Evolutionary conservation across 306 rosid species (phyloP).

Genomic region (Cucurbita maxima): DNA sequence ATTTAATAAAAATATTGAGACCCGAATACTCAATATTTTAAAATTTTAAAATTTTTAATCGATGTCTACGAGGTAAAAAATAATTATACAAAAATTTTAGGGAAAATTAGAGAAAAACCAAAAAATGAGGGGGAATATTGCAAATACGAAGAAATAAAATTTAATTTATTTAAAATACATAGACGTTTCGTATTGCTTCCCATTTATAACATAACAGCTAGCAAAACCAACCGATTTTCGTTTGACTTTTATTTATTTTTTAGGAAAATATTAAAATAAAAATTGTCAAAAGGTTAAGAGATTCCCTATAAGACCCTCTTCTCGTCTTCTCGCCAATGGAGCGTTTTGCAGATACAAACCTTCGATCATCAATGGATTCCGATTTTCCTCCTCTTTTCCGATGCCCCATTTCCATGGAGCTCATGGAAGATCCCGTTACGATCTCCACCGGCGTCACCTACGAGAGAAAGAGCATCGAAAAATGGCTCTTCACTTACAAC

Average conservation of each 20-base stretch:
- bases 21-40: too few species aligned
- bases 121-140: not conserved
- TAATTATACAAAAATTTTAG: too few species aligned
- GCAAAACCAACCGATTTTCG: not conserved
- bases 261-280: not conserved
- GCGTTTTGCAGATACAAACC: not conserved
- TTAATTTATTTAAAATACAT: not conserved
- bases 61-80: too few species aligned
- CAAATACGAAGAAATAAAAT: not conserved
- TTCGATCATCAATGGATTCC: slow-evolving; percentile 16
- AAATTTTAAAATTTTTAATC: too few species aligned
- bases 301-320: not conserved
- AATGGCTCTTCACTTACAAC: slow-evolving; percentile 38
- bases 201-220: not conserved
- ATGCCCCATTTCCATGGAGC: slow-evolving; percentile 44
- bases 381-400: slow-evolving; percentile 23
- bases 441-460: slow-evolving; percentile 37
- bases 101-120: too few species aligned
- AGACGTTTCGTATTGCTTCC: not conserved
- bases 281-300: not conserved
- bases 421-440: slow-evolving; percentile 39
- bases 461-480: slow-evolving; percentile 34
- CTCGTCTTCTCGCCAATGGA: not conserved
- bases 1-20: too few species aligned
- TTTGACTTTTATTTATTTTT: not conserved